Conservation (phyloP, 495 filamentous ascomycete genomes). For the Hypoxylon fuscum region DNA sequence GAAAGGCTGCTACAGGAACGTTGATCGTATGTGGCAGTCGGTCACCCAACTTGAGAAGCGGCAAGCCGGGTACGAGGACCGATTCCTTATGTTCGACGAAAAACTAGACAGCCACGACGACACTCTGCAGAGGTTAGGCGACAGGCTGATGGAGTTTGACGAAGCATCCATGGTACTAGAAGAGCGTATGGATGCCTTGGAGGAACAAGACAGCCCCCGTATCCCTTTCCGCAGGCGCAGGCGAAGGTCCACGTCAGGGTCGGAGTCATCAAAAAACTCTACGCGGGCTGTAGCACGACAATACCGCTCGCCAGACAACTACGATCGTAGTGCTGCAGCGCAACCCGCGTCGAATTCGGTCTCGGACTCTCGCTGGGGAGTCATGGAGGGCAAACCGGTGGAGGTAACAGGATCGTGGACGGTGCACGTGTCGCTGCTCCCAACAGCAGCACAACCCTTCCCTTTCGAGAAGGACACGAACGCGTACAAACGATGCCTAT, state of each 20-base stretch:
- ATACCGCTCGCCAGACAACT: slow-evolving; percentile 2
- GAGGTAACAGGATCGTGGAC: slow-evolving; percentile 56
- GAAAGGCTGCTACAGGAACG: slow-evolving; percentile 59
- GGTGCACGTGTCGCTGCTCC: slow-evolving; percentile 64
- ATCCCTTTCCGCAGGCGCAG: slow-evolving; percentile 37
- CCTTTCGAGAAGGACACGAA: slow-evolving; percentile 68
- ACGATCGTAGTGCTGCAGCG: slow-evolving; percentile 11
- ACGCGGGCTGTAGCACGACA: slow-evolving; percentile 30
- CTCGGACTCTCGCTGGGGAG: slow-evolving; percentile 17
- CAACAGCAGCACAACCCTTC: slow-evolving; percentile 59
- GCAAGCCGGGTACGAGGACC: slow-evolving; percentile 54
- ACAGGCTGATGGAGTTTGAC: slow-evolving; percentile 56
- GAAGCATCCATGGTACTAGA: slow-evolving; percentile 62
- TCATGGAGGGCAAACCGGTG: slow-evolving; percentile 5
- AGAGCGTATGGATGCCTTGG: slow-evolving; percentile 60
- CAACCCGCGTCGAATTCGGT: slow-evolving; percentile 14
- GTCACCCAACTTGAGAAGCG: slow-evolving; percentile 57
- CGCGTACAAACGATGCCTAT: slow-evolving; percentile 65
- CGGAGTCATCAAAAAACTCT: slow-evolving; percentile 36
- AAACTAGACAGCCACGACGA: slow-evolving; percentile 52
- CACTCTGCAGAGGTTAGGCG: slow-evolving; percentile 52
- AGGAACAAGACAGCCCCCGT: slow-evolving; percentile 35
- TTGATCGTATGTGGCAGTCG: slow-evolving; percentile 60
- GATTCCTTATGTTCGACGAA: slow-evolving; percentile 55
- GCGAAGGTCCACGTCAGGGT: slow-evolving; percentile 43